Evolutionary conservation across 116 monocot genomes (phyloP), one percentile per base, ranked within the genome.

Genomic region (Phalaenopsis hybrid): DNA sequence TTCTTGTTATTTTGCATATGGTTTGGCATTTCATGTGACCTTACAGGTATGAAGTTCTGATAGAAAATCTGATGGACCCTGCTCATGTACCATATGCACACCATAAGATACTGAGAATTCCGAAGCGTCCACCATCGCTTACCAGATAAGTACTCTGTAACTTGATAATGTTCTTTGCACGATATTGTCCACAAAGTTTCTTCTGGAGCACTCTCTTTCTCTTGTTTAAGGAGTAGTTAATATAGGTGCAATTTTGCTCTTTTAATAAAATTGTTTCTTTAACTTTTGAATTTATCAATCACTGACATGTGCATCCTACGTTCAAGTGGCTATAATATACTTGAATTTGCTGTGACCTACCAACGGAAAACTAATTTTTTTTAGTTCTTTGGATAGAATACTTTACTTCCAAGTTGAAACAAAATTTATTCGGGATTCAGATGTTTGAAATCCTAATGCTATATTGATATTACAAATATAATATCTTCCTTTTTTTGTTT

Each of bases 1-100:
- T 1, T 1, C 65, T n/a, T 21, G 25, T 58, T 58, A 0, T 65
- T n/a, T 65, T 21, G 23, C 65, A 23, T 65, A 6, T 65, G 65
- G 65, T 8, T 23, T 65, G 65, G 25, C 28, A 34, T 37, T 41
- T 72, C 52, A 13, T 31, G 15, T 72, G 33, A 74, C 81, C 67
- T 89, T 88, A 57, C 88, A 96, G 96, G 85, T 96, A 96, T 34
- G 96, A 96, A 80, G 79, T 94, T 82, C 77, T 96, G 58, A 58
- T 85, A 13, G 96, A 96, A 81, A 96, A 96, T 85, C 91, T 96
- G 73, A 92, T 96, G 96, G 96, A 96, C 76, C 94, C 96, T 76
- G 92, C 96, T 83, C 96, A 96, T 90, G 89, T 94, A 67, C 88
- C 76, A 10, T 96, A 96, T 84, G 96, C 96, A 72, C 96, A 96